Conservation (phyloP, 768 basidiomycete genomes). For the Rhodotorula sphaerocarpa region DNA sequence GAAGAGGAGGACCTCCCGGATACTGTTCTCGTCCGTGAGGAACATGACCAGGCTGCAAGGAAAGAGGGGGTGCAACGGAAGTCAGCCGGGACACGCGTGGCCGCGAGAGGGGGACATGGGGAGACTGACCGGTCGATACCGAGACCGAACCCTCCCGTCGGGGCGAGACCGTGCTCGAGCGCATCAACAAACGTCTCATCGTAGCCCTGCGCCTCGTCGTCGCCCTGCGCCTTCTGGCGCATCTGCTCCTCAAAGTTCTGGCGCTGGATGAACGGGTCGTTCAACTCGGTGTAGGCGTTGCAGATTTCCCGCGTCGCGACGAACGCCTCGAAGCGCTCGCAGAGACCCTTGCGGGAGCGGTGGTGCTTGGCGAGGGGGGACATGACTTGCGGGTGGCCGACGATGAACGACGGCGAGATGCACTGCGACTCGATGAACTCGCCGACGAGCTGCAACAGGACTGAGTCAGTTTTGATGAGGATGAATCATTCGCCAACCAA, state of each 20-base stretch:
- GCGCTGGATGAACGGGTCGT: slow-evolving; percentile 95
- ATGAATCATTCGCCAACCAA: too few relatives aligned
- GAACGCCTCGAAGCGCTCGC: slow-evolving; percentile 98
- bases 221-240: slow-evolving; percentile 89
- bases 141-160: slow-evolving; percentile 94
- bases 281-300: slow-evolving; percentile 99
- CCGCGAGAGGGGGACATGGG: not conserved
- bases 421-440: slow-evolving; percentile 97
- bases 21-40: slow-evolving; percentile 59
- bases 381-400: slow-evolving; percentile 99
- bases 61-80: not conserved
- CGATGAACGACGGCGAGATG: slow-evolving; percentile 92
- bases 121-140: slow-evolving; percentile 67
- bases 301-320: slow-evolving; percentile 97
- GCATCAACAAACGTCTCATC: slow-evolving; percentile 86
- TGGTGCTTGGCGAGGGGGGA: slow-evolving; percentile 98
- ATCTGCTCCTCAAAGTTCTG: slow-evolving; percentile 87
- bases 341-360: slow-evolving; percentile 89
- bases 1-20: slow-evolving; percentile 41
- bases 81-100: not conserved
- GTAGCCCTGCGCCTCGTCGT: slow-evolving; percentile 94
- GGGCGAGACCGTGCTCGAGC: slow-evolving; percentile 92
- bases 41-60: slow-evolving; percentile 73
- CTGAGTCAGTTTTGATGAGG: too few relatives aligned
- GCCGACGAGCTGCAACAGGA: slow-evolving; percentile 76